Base-by-base conservation (phyloP, 2,329 filamentous ascomycete genomes). In the Clonostachys rhizophaga region DNA sequence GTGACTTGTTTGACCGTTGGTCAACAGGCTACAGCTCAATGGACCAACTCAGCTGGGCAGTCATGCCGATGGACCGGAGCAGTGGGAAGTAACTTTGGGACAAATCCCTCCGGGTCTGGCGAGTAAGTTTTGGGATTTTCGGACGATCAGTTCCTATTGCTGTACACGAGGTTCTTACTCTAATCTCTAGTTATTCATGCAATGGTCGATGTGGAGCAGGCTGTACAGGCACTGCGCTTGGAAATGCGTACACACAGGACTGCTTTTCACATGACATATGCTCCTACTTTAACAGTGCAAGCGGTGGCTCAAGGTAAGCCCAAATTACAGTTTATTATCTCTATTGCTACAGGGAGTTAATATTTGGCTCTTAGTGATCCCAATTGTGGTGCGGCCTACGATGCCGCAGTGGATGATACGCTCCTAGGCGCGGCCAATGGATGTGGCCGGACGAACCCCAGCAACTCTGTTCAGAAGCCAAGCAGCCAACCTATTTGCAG, bases 211-310 rank as follows among this genome's bases (percentile, higher is more conserved):
- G 74, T 34, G 73, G 74, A 24, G 69, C 66, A 10, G 72, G 71
- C 0, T 76, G 73, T 43, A 62, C 56, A 1, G 72, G 73, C 6
- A 43, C 58, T 5, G 61, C 70, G 2, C 2, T 76, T 8, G 73
- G 73, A 4, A 73, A 75, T 34, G 70, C 60, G 5, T 76, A 76
- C 48, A 75, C 72, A 1, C 73, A 75, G 50, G 70, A 76, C 44
- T 76, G 74, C 53, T 76, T 72, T 52, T 69, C 67, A 1, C 74
- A 76, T 46, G 74, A 76, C 43, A 67, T 76, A 12, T 77, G 74
- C 55, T 75, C 71, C 5, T 76, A 71, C 51, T 76, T 76, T 49
- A 68, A 76, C 33, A 69, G 68, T 44, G 71, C 73, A 2, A 68
- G 59, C n/a, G 70, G 70, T 8, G 73, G 73, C 3, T 59, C 69